Conservation (phyloP, 345 rosid species). For the Odontarrhena argentea region DNA sequence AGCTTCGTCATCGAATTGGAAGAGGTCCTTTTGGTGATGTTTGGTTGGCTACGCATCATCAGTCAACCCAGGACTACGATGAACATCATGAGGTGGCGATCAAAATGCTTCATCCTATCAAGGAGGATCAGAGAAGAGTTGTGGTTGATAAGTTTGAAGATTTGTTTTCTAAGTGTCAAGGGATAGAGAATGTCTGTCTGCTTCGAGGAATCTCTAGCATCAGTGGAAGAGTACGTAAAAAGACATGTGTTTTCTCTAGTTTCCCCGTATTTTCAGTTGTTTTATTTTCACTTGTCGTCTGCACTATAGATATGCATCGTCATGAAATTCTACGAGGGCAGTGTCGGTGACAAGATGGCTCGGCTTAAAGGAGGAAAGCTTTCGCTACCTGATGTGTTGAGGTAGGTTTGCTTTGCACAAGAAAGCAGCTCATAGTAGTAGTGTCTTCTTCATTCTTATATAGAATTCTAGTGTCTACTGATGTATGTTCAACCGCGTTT, state of each 20-base stretch:
- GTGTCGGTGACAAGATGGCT: slow-evolving; percentile 85
- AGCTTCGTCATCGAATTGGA: slow-evolving; percentile 87
- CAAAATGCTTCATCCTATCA: slow-evolving; percentile 72
- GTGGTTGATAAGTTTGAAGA: slow-evolving; percentile 67
- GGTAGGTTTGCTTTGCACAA: slow-evolving; percentile 48
- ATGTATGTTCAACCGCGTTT: slow-evolving; percentile 25
- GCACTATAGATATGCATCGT: slow-evolving; percentile 63
- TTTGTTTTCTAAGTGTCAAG: slow-evolving; percentile 60
- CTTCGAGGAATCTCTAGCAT: slow-evolving; percentile 76
- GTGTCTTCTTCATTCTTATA: slow-evolving; percentile 1
- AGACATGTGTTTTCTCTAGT: slow-evolving; percentile 6
- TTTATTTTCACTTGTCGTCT: slow-evolving; percentile 3
- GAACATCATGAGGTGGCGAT: slow-evolving; percentile 81
- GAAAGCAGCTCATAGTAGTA: background rate
- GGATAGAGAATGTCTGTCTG: slow-evolving; percentile 53
- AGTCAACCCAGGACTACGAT: slow-evolving; percentile 58
- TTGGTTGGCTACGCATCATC: slow-evolving; percentile 90
- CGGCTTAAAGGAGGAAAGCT: slow-evolving; percentile 82
- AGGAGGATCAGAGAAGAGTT: slow-evolving; percentile 56
- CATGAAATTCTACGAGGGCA: slow-evolving; percentile 91
- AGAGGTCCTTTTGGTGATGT: slow-evolving; percentile 95
- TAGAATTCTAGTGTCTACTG: background rate
- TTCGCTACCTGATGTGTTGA: slow-evolving; percentile 57
- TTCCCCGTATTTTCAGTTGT: background rate
- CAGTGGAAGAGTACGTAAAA: slow-evolving; percentile 64